These are phyloP conservation scores for Cladosporium halotolerans DNA, from an alignment of 2,329 filamentous ascomycete species.

Conservation along the genomic window DNA sequence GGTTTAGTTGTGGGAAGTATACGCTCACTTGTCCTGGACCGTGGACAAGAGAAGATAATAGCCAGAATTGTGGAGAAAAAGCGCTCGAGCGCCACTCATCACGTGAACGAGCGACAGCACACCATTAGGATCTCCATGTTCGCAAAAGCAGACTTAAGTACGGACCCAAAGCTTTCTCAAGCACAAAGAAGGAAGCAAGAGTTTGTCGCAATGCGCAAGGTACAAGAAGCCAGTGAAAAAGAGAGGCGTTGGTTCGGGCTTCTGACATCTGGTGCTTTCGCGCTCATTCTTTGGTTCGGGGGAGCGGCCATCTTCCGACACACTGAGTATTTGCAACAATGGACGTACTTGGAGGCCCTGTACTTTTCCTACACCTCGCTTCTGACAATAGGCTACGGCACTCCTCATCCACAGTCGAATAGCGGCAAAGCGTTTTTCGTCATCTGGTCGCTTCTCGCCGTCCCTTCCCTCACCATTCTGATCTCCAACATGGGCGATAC, in stretches of 20 bases:
- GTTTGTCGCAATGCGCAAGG: slow-evolving; percentile 44
- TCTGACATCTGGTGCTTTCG: slow-evolving; percentile 32
- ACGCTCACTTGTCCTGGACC: slow-evolving; percentile 44
- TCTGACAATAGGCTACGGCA: slow-evolving; percentile 52
- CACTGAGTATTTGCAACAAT: slow-evolving; percentile 31
- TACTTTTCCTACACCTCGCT: slow-evolving; percentile 51
- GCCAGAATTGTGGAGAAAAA: slow-evolving; percentile 46
- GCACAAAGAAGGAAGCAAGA: slow-evolving; percentile 42
- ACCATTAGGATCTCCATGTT: slow-evolving; percentile 40
- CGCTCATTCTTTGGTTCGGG: slow-evolving; percentile 41
- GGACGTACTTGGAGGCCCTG: slow-evolving; percentile 47
- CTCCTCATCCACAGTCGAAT: slow-evolving; percentile 42
- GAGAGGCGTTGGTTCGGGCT: slow-evolving; percentile 40
- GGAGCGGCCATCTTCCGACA: slow-evolving; percentile 44
- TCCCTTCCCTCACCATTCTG: slow-evolving; percentile 49
- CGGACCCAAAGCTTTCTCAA: slow-evolving; percentile 33
- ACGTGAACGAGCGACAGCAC: slow-evolving; percentile 33
- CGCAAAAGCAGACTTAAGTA: slow-evolving; percentile 35
- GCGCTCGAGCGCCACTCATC: slow-evolving; percentile 37
- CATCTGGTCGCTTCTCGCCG: slow-evolving; percentile 50
- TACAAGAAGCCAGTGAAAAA: slow-evolving; percentile 36
- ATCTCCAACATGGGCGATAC: slow-evolving; percentile 51
- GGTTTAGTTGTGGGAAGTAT: slow-evolving; percentile 52
- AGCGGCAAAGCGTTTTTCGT: slow-evolving; percentile 51
- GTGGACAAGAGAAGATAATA: slow-evolving; percentile 46